Conservation (phyloP, 306 rosid species). For the Quercus alba region DNA sequence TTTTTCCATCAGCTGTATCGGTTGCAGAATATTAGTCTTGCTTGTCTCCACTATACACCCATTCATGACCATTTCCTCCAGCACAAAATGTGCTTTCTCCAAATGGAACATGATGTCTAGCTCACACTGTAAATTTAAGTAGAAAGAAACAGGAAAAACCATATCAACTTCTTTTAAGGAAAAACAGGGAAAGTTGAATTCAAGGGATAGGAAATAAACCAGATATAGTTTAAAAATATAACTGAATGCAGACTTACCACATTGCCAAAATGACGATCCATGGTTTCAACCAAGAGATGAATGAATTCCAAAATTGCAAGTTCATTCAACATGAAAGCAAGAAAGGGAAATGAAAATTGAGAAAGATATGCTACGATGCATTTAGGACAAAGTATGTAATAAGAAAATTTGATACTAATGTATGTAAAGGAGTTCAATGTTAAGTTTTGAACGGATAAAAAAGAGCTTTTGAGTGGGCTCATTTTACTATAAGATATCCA, state of each 20-base stretch:
- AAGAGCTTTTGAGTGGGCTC: neutral
- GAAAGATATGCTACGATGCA: neutral
- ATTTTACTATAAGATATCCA: neutral
- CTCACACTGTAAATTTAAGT: constrained; percentile 72
- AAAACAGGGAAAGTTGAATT: neutral
- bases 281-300: constrained; percentile 90
- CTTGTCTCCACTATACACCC: constrained; percentile 86
- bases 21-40: constrained; percentile 78
- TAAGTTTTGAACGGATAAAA: neutral
- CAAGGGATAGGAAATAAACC: neutral
- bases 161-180: neutral
- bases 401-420: neutral
- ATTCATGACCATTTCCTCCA: constrained; percentile 98
- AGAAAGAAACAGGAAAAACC: neutral
- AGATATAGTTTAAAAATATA: neutral
- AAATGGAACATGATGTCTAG: constrained; percentile 98
- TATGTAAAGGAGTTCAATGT: neutral
- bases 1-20: constrained; percentile 94
- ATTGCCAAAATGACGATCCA: constrained; percentile 97
- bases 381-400: neutral
- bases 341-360: neutral
- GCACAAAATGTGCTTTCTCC: constrained; percentile 95
- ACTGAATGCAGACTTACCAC: constrained; percentile 52
- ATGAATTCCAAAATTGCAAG: constrained; percentile 93
- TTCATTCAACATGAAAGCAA: constrained; percentile 56